Percentiles rank a stretch among this genome's conserved stretches.
These are phyloP conservation scores for Cystobasidiaceae sp. DNA, from an alignment of 1,284 basidiomycete genomes.

Conservation along the genomic window DNA sequence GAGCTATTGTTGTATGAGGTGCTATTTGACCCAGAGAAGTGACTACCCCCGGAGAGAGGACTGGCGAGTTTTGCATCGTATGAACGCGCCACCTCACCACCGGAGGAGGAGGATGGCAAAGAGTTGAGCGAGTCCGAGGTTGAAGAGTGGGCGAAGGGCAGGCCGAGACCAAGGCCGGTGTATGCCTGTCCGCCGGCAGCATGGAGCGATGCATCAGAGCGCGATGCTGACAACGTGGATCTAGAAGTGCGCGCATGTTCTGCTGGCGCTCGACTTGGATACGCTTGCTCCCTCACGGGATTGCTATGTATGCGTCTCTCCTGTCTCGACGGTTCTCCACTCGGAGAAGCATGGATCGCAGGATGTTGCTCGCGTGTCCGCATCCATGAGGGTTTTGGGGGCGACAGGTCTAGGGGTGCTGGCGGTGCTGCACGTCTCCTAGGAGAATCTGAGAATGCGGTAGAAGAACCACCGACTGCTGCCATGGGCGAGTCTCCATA, in stretches of 20 bases:
- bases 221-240: too few species aligned
- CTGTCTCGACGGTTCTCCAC: too few species aligned
- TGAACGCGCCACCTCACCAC: neutral
- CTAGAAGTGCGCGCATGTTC: too few species aligned
- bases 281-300: neutral
- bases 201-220: neutral
- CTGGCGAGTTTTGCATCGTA: slow-evolving; percentile 8
- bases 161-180: slow-evolving; percentile 36
- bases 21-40: too few species aligned
- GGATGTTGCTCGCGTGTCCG: neutral
- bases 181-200: slow-evolving; percentile 6
- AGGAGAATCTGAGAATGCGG: neutral
- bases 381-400: slow-evolving; percentile 13
- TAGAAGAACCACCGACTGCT: neutral
- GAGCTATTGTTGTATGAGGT: neutral
- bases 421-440: neutral
- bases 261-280: too few species aligned
- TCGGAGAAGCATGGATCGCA: too few species aligned
- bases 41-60: too few species aligned
- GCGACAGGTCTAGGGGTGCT: slow-evolving; percentile 10
- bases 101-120: slow-evolving; percentile 6
- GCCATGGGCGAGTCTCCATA: neutral
- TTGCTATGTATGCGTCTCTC: too few species aligned
- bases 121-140: slow-evolving; percentile 33
- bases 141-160: slow-evolving; percentile 37